These are phyloP conservation scores for Achaetomiella virescens DNA, from an alignment of 495 filamentous ascomycete species.

Conservation along the genomic window DNA sequence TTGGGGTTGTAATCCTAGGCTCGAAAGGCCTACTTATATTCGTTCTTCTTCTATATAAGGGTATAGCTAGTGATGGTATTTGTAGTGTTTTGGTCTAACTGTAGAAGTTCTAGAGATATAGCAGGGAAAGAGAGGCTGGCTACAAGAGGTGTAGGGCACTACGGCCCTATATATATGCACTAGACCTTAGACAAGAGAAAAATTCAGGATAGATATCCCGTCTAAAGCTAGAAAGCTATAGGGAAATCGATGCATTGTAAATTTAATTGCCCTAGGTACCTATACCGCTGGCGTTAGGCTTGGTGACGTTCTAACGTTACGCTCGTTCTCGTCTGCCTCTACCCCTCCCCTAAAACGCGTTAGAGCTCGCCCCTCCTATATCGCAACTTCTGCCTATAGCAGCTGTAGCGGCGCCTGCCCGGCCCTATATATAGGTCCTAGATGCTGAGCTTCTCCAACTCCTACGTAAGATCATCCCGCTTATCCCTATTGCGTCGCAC, in stretches of 20 bases:
- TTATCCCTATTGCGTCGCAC: background rate
- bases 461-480: slow-evolving; percentile 5
- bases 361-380: slow-evolving; percentile 3
- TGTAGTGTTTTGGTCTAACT: too few species aligned
- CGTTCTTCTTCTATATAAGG: too few species aligned
- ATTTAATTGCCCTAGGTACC: slow-evolving; percentile 2
- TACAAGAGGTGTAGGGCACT: too few species aligned
- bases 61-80: too few species aligned
- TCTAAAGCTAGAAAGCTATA: background rate
- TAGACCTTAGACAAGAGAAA: too few species aligned
- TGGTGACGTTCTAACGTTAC: background rate
- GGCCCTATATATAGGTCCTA: background rate
- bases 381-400: slow-evolving; percentile 3
- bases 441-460: slow-evolving; percentile 8
- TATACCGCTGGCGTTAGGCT: background rate
- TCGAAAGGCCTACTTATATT: too few species aligned
- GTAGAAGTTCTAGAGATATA: too few species aligned
- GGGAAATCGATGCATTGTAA: slow-evolving; percentile 4
- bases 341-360: slow-evolving; percentile 2
- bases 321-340: slow-evolving; percentile 3
- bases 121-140: too few species aligned
- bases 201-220: too few species aligned
- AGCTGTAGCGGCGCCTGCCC: slow-evolving; percentile 3
- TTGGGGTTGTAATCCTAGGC: too few species aligned
- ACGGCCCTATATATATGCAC: too few species aligned